A percentile compares a stretch with the other conserved stretches of the same genome.
Conservation (phyloP, 805 yeast genomes). For the Teunomyces pallodes region DNA sequence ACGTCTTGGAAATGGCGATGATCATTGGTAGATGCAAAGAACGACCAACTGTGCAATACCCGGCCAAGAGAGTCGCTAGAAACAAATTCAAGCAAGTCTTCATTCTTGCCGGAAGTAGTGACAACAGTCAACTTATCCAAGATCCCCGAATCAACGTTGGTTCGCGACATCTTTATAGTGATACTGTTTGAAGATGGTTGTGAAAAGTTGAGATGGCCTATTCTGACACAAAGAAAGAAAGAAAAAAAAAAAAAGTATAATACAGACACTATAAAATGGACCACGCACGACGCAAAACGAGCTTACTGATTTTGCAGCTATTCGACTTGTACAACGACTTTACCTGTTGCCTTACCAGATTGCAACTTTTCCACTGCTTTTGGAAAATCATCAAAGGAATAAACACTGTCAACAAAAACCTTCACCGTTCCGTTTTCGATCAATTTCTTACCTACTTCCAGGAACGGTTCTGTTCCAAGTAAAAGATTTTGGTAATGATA, state of each 20-base stretch:
- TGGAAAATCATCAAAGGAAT: conserved; percentile 45
- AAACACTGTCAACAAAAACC: conserved; percentile 54
- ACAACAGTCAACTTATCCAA: conserved; percentile 10
- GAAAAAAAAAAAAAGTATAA: neutral
- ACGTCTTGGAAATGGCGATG: conserved; percentile 48
- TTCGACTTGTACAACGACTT: conserved; percentile 48
- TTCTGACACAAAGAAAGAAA: neutral
- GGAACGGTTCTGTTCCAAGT: conserved; percentile 8
- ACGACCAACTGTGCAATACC: conserved; percentile 41
- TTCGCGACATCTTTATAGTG: conserved; percentile 5
- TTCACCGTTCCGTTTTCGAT: conserved; percentile 44
- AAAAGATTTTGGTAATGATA: conserved; percentile 28
- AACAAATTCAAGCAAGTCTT: conserved; percentile 25
- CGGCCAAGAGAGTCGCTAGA: conserved; percentile 25
- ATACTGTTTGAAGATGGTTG: neutral
- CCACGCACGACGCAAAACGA: neutral
- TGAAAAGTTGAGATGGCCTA: conserved; percentile 2
- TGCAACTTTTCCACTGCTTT: conserved; percentile 50
- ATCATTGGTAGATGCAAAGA: conserved; percentile 47
- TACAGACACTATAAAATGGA: neutral
- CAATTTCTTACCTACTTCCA: conserved; percentile 32
- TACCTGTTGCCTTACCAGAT: conserved; percentile 59
- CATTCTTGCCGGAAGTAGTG: conserved; percentile 8
- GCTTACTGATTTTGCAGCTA: neutral
- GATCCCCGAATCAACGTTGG: conserved; percentile 13